Evolutionary conservation across 2,329 filamentous ascomycete genomes (phyloP).

Genomic region (Curvularia eragrostidis): DNA sequence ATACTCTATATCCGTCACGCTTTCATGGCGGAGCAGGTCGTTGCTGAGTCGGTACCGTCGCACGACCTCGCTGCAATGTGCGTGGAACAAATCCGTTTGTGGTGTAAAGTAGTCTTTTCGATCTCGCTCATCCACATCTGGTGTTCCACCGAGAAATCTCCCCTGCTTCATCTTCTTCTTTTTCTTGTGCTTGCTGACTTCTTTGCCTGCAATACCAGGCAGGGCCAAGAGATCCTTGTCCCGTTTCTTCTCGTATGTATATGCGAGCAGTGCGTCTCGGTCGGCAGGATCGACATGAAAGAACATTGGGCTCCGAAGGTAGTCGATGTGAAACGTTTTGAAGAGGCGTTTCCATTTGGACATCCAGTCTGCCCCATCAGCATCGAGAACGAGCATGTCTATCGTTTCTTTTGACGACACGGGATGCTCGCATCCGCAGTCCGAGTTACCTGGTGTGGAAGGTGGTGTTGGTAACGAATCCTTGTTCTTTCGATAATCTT

Average conservation of each 20-base stretch:
- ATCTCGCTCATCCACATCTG: conserved; percentile 55
- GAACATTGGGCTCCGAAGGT: conserved; percentile 81
- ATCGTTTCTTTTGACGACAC: conserved; percentile 14
- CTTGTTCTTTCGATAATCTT: conserved; percentile 56
- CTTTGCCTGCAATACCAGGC: conserved; percentile 76
- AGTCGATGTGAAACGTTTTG: conserved; percentile 69
- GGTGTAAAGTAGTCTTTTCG: conserved; percentile 57
- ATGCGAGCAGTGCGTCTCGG: conserved; percentile 74
- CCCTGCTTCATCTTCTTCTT: conserved; percentile 66
- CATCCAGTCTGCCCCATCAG: conserved; percentile 70
- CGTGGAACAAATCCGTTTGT: conserved; percentile 49
- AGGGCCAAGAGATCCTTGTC: conserved; percentile 73
- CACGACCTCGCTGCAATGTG: conserved; percentile 52
- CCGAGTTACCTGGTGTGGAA: conserved; percentile 28
- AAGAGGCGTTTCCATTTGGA: conserved; percentile 74
- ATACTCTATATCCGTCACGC: conserved; percentile 68
- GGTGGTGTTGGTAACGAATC: conserved; percentile 37
- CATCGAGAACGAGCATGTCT: conserved; percentile 68
- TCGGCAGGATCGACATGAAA: conserved; percentile 81
- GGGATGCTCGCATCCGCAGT: conserved; percentile 24
- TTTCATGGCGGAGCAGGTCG: conserved; percentile 65
- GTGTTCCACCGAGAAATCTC: conserved; percentile 51
- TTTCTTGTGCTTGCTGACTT: conserved; percentile 76
- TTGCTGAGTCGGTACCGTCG: conserved; percentile 57
- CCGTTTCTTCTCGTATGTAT: conserved; percentile 67